These are phyloP conservation scores for Cryptococcus amylolentus DNA, from an alignment of 1,284 basidiomycete species.

Conservation along the genomic window DNA sequence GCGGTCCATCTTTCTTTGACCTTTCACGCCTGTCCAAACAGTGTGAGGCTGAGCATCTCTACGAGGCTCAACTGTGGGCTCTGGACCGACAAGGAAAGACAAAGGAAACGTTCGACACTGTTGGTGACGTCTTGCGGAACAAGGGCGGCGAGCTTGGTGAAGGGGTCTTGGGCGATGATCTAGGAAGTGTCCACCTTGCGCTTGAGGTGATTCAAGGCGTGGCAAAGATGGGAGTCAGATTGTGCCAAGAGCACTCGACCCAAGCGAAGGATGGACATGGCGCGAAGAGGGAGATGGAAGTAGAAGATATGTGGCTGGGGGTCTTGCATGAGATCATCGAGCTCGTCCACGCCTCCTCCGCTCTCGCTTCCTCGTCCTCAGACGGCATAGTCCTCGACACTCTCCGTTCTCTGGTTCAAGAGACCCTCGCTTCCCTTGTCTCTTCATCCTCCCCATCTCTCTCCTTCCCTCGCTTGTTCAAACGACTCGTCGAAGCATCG, in stretches of 20 bases:
- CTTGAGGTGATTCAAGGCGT: conserved; percentile 54
- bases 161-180: conserved; percentile 46
- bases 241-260: conserved; percentile 67
- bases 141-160: conserved; percentile 58
- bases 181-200: conserved; percentile 46
- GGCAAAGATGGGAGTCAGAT: conserved; percentile 59
- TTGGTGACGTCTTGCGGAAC: conserved; percentile 60
- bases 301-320: conserved; percentile 88
- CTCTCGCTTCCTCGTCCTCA: conserved; percentile 8
- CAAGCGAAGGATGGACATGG: conserved; percentile 3
- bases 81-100: conserved; percentile 65
- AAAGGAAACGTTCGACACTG: conserved; percentile 63
- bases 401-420: conserved; percentile 73
- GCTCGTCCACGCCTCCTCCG: conserved; percentile 67
- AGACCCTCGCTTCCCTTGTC: conserved; percentile 78
- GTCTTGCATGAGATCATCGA: conserved; percentile 76
- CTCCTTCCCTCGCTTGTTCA: conserved; percentile 88
- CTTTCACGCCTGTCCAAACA: conserved; percentile 59
- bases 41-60: conserved; percentile 65
- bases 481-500: conserved; percentile 67
- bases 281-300: conserved; percentile 49
- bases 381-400: conserved; percentile 49
- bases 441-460: conserved; percentile 76
- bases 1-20: conserved; percentile 60
- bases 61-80: conserved; percentile 80